phyloP scores from a whole-genome alignment of 176 grass and related monocot genomes.

The Avena insularis region DNA sequence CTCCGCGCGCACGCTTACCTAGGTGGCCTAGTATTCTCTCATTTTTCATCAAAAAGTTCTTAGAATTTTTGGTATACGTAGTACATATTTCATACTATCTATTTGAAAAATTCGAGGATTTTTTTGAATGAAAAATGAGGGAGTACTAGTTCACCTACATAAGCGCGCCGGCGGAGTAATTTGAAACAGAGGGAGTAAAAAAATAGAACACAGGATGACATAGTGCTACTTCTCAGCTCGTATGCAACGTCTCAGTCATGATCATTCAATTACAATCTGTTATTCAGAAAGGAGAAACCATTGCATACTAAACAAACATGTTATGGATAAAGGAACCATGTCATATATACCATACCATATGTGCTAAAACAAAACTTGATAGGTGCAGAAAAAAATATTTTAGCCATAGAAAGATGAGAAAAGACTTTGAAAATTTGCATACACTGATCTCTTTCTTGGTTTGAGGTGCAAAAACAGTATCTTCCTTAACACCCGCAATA shows the following conservation, averaged over 20 bases:
- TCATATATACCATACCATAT: background rate
- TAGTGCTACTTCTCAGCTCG: slow-evolving; percentile 1
- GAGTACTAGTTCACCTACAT: too few species aligned
- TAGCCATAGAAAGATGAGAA: background rate
- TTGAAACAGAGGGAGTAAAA: too few species aligned
- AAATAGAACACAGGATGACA: background rate
- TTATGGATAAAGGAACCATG: slow-evolving; percentile 22
- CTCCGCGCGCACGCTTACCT: too few species aligned
- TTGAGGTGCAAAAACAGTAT: slow-evolving; percentile 86
- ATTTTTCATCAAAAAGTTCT: too few species aligned
- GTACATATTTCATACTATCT: too few species aligned
- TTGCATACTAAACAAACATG: background rate
- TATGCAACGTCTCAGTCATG: background rate
- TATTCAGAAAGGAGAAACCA: slow-evolving; percentile 21
- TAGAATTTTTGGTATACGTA: too few species aligned
- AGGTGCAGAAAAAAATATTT: background rate
- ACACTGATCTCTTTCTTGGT: slow-evolving; percentile 99
- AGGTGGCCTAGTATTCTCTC: too few species aligned
- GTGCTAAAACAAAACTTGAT: background rate
- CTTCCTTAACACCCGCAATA: slow-evolving; percentile 75
- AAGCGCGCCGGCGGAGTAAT: too few species aligned
- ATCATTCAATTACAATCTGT: background rate
- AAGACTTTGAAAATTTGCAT: slow-evolving; percentile 41
- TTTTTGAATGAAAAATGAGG: too few species aligned
- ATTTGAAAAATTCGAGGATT: too few species aligned